Conservation (phyloP, 2,329 filamentous ascomycete genomes). For the Monosporascus cannonballus region DNA sequence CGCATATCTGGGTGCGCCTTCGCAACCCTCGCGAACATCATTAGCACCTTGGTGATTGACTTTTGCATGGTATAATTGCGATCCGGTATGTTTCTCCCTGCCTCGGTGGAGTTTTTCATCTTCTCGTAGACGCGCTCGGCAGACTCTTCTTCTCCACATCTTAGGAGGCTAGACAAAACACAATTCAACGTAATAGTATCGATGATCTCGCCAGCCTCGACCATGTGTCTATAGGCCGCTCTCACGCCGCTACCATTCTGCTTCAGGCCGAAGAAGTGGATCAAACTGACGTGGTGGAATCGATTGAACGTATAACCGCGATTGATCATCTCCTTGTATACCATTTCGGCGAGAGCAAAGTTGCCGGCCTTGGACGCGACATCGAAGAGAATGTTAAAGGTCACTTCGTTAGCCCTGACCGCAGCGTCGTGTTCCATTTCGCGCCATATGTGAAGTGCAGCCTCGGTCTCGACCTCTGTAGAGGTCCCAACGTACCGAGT, state of each 20-base stretch:
- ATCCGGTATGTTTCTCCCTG: slow-evolving; percentile 33
- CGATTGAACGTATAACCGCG: slow-evolving; percentile 67
- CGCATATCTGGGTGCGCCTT: slow-evolving; percentile 50
- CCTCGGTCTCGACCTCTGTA: slow-evolving; percentile 55
- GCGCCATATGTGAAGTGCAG: slow-evolving; percentile 73
- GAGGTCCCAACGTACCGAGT: slow-evolving; percentile 61
- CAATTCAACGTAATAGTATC: slow-evolving; percentile 84
- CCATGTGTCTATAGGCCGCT: slow-evolving; percentile 72
- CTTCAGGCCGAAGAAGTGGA: slow-evolving; percentile 76
- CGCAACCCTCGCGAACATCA: slow-evolving; percentile 50
- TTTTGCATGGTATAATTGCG: slow-evolving; percentile 41
- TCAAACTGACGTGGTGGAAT: slow-evolving; percentile 74
- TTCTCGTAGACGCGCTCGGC: slow-evolving; percentile 76
- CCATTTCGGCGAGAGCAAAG: slow-evolving; percentile 75
- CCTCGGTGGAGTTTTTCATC: slow-evolving; percentile 64
- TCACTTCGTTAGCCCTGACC: slow-evolving; percentile 64
- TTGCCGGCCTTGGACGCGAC: slow-evolving; percentile 81
- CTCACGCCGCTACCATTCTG: slow-evolving; percentile 69
- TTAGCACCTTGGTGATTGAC: slow-evolving; percentile 48
- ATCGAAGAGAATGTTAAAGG: slow-evolving; percentile 91
- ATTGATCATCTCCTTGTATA: slow-evolving; percentile 72
- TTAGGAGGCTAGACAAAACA: slow-evolving; percentile 72
- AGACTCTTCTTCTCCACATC: slow-evolving; percentile 66
- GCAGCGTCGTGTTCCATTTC: slow-evolving; percentile 77
- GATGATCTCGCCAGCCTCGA: slow-evolving; percentile 80